Evolutionary conservation across 202 grass and related monocot genomes (phyloP), one percentile per base, ranked within the genome.

Genomic region (Setaria italica): DNA sequence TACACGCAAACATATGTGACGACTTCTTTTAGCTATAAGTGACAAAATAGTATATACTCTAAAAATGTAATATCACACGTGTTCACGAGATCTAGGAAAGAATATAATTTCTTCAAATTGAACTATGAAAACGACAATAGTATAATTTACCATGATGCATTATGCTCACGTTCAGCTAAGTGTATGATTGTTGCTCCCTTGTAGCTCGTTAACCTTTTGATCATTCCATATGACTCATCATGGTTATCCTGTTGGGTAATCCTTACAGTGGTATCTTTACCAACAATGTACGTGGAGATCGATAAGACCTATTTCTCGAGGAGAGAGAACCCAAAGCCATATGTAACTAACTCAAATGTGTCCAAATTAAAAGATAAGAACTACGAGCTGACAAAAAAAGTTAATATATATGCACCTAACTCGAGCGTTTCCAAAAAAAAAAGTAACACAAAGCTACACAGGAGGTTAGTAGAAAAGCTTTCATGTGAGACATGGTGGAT

Each of bases 401-500:
- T 42, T 59, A 21, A 39, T 10, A 69, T 79, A 63, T 53, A 12
- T 32, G 59, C 12, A 56, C 59, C 69, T 67, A 58, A 81, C 17
- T 4, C 48, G 19, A 7, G 51, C 62, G 49, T 82, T 49, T 81
- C 71, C 67, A 80, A 73, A 86, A 42, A 5, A 14, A 45, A 25
- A 42, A 41, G 41, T 14, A 58, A 57, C 51, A 34, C 16, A 81
- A 86, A 72, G 47, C 56, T 11, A 19, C 57, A 70, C 9, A 60
- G 37, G n/a, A 43, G 35, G 20, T 77, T 58, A 60, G 20, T 45
- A 32, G 13, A 4, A 62, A 21, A 19, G 2, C 49, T 68, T 67
- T 53, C 58, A 84, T 84, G 76, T 80, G 87, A 78, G 63, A 75
- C 46, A 50, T 29, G 60, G 46, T 64, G 75, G 43, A 6, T 68